Conservation (phyloP, 192 early-diverging fungal species). For the Coemansia sp. region DNA sequence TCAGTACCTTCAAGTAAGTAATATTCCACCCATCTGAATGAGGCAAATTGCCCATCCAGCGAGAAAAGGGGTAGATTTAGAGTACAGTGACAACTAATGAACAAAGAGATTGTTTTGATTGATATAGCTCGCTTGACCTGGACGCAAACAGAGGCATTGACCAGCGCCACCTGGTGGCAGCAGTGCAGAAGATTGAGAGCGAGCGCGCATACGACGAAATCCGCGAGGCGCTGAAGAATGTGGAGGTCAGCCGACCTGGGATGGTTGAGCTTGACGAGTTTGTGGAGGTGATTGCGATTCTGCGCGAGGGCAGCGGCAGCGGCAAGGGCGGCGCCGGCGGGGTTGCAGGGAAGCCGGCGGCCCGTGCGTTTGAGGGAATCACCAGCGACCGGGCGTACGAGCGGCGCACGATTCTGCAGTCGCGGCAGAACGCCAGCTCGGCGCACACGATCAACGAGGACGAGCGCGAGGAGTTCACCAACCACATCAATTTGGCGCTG, state of each 20-base stretch:
- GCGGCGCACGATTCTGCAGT: constrained; percentile 85
- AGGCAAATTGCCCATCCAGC: too few species aligned
- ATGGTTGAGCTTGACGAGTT: constrained; percentile 80
- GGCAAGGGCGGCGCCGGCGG: constrained; percentile 12
- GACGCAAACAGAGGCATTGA: constrained; percentile 70
- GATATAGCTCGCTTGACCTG: constrained; percentile 62
- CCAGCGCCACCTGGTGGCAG: constrained; percentile 64
- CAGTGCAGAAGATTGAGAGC: constrained; percentile 64
- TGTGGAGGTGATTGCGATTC: constrained; percentile 60
- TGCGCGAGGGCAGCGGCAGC: constrained; percentile 42
- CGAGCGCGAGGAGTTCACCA: constrained; percentile 93
- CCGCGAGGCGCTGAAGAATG: constrained; percentile 65
- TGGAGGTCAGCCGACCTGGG: constrained; percentile 65
- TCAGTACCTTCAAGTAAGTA: constrained; percentile 50
- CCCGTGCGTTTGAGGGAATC: constrained; percentile 49
- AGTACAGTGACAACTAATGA: background rate
- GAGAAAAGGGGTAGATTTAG: too few species aligned
- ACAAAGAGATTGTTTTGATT: too few species aligned
- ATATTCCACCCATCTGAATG: background rate
- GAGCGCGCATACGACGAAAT: constrained; percentile 75
- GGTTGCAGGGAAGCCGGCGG: constrained; percentile 14
- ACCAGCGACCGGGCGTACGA: constrained; percentile 56
- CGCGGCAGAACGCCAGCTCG: constrained; percentile 80
- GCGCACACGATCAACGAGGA: constrained; percentile 99
- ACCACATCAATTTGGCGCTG: constrained; percentile 90